Conservation (phyloP, 129 eudicot genomes). For the Cynara cardunculus region DNA sequence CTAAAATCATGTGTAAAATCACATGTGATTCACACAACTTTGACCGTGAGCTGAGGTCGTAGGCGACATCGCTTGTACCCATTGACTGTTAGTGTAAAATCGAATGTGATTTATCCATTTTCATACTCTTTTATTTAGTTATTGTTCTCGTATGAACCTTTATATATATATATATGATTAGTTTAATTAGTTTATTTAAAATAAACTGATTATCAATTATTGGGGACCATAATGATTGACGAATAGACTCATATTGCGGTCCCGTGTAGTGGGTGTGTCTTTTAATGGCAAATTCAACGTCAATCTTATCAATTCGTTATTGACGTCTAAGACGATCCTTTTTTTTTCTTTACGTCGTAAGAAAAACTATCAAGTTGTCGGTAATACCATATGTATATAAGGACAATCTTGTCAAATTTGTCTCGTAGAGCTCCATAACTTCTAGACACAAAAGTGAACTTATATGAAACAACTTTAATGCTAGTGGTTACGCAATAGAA, state of each 20-base stretch:
- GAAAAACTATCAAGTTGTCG: constrained; percentile 1
- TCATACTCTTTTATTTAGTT: too few relatives aligned
- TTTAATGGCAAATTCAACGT: constrained; percentile 4
- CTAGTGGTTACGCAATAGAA: neutral
- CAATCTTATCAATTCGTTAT: constrained; percentile 22
- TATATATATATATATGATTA: neutral
- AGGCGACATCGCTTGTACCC: too few relatives aligned
- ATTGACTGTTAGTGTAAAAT: too few relatives aligned
- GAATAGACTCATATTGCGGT: constrained; percentile 17
- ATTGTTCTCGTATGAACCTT: neutral
- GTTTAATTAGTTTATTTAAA: neutral
- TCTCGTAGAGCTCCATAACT: neutral
- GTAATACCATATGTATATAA: neutral
- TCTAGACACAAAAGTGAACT: neutral
- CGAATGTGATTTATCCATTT: too few relatives aligned
- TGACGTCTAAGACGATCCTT: neutral
- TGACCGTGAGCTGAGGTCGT: too few relatives aligned
- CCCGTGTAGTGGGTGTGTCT: constrained; percentile 20
- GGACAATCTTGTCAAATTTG: constrained; percentile 18
- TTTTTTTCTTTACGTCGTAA: neutral
- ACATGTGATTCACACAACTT: too few relatives aligned
- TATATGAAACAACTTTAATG: neutral
- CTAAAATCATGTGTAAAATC: too few relatives aligned
- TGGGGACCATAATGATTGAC: constrained; percentile 17
- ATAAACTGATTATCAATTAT: neutral